phyloP scores from a whole-genome alignment of 148 eudicot genomes.

The Linanthus parryae region DNA sequence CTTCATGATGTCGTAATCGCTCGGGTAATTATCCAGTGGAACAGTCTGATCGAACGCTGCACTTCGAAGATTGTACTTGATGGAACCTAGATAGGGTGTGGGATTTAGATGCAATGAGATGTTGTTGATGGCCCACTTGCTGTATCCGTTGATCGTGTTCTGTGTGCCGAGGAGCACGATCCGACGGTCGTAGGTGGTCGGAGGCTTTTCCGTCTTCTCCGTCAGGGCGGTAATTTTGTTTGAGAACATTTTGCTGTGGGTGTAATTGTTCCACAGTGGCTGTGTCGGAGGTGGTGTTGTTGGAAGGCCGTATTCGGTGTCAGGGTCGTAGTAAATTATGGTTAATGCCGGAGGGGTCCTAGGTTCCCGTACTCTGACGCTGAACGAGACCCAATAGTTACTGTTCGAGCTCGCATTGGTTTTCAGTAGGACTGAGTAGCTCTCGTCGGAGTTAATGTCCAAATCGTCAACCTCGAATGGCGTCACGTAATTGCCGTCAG shows the following conservation, averaged over 20 bases:
- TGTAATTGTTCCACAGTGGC: slow-evolving; percentile 57
- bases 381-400: slow-evolving; percentile 64
- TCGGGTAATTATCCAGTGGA: slow-evolving; percentile 39
- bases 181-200: slow-evolving; percentile 23
- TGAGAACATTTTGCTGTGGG: slow-evolving; percentile 48
- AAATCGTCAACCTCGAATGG: slow-evolving; percentile 52
- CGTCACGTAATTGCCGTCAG: slow-evolving; percentile 70
- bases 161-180: slow-evolving; percentile 65
- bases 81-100: slow-evolving; percentile 65
- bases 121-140: slow-evolving; percentile 77
- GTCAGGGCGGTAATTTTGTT: slow-evolving; percentile 29
- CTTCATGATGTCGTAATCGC: slow-evolving; percentile 33
- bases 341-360: slow-evolving; percentile 62
- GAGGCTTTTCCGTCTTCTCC: slow-evolving; percentile 46
- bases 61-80: slow-evolving; percentile 23
- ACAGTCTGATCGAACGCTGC: slow-evolving; percentile 22
- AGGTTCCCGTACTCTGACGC: slow-evolving; percentile 66
- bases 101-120: slow-evolving; percentile 49
- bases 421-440: slow-evolving; percentile 60
- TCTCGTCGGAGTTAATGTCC: slow-evolving; percentile 87
- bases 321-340: slow-evolving; percentile 37
- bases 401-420: slow-evolving; percentile 43
- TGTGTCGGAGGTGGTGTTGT: slow-evolving; percentile 37
- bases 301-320: slow-evolving; percentile 34
- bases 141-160: slow-evolving; percentile 39